Evolutionary conservation across 2,329 filamentous ascomycete species (phyloP).

Genomic region (Trematosphaeria pertusa): DNA sequence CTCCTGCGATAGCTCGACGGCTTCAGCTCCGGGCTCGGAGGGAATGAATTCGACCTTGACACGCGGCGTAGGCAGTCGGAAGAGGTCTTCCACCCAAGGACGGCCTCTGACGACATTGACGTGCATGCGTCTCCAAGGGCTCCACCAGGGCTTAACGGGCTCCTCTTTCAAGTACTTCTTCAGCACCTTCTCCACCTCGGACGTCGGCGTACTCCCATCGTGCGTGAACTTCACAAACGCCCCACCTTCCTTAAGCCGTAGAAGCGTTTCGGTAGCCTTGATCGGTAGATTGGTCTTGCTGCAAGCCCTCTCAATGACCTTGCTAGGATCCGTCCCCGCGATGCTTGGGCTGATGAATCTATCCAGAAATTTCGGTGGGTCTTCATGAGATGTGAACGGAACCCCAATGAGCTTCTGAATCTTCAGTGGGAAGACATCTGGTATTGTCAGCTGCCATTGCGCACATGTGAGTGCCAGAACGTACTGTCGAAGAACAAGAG

Average conservation of each 20-base stretch:
- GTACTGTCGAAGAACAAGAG: slow-evolving; percentile 90
- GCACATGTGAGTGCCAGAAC: slow-evolving; percentile 30
- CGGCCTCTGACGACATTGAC: slow-evolving; percentile 79
- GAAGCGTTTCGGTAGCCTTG: slow-evolving; percentile 80
- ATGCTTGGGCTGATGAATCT: slow-evolving; percentile 59
- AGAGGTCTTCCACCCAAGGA: slow-evolving; percentile 94
- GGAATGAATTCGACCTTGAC: slow-evolving; percentile 87
- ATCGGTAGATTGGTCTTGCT: slow-evolving; percentile 65
- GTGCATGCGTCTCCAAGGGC: slow-evolving; percentile 76
- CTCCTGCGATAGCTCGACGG: slow-evolving; percentile 84
- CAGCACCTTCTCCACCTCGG: slow-evolving; percentile 68
- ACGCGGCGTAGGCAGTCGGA: slow-evolving; percentile 77
- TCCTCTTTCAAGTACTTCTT: slow-evolving; percentile 69
- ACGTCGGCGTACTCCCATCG: slow-evolving; percentile 53
- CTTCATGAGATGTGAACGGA: slow-evolving; percentile 55
- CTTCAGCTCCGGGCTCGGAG: slow-evolving; percentile 71
- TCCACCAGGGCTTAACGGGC: slow-evolving; percentile 88
- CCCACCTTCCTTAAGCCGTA: slow-evolving; percentile 87
- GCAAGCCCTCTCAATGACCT: slow-evolving; percentile 65
- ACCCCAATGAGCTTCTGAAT: slow-evolving; percentile 68
- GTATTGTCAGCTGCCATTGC: slow-evolving; percentile 6
- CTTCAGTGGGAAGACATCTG: slow-evolving; percentile 84
- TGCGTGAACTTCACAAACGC: slow-evolving; percentile 87
- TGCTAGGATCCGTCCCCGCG: slow-evolving; percentile 62
- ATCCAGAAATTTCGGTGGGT: slow-evolving; percentile 58